Percentiles rank a stretch among this genome's conserved stretches.
Conservation (phyloP, 2,329 filamentous ascomycete species). For the Camillea tinctor region DNA sequence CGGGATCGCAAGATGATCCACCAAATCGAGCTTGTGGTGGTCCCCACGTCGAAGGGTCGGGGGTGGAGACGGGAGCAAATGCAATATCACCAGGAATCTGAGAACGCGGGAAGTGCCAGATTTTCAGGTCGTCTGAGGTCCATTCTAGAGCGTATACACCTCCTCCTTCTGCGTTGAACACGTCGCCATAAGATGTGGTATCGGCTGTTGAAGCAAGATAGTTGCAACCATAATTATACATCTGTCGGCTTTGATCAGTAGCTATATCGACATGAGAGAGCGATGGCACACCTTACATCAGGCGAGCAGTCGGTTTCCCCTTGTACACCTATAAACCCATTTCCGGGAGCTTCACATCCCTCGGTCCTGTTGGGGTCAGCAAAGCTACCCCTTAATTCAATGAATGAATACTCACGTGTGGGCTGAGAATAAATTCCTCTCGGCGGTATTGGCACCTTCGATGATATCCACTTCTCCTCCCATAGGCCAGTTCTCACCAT, state of each 20-base stretch:
- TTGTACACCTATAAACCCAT: slow-evolving; percentile 26
- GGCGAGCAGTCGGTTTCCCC: slow-evolving; percentile 25
- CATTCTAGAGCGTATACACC: slow-evolving; percentile 72
- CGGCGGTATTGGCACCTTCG: slow-evolving; percentile 65
- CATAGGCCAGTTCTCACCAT: slow-evolving; percentile 57
- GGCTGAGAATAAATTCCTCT: slow-evolving; percentile 59
- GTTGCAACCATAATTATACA: slow-evolving; percentile 48
- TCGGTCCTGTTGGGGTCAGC: slow-evolving; percentile 14
- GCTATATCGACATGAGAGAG: neutral
- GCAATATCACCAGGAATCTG: slow-evolving; percentile 65
- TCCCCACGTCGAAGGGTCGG: slow-evolving; percentile 67
- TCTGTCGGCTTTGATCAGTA: slow-evolving; percentile 31
- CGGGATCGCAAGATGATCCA: slow-evolving; percentile 60
- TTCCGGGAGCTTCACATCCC: slow-evolving; percentile 23
- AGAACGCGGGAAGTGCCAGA: slow-evolving; percentile 75
- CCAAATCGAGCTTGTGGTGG: slow-evolving; percentile 69
- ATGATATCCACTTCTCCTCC: slow-evolving; percentile 69
- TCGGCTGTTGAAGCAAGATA: slow-evolving; percentile 41
- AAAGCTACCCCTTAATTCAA: neutral
- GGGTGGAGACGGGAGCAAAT: slow-evolving; percentile 43
- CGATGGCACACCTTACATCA: slow-evolving; percentile 15
- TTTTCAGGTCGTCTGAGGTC: slow-evolving; percentile 63
- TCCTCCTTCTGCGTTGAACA: slow-evolving; percentile 66
- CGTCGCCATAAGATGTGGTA: slow-evolving; percentile 54
- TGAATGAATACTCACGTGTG: slow-evolving; percentile 48